A percentile compares a stretch with the other conserved stretches of the same genome.
These are phyloP conservation scores for Buxus sempervirens DNA, from an alignment of 164 flowering plant species.

Conservation along the genomic window DNA sequence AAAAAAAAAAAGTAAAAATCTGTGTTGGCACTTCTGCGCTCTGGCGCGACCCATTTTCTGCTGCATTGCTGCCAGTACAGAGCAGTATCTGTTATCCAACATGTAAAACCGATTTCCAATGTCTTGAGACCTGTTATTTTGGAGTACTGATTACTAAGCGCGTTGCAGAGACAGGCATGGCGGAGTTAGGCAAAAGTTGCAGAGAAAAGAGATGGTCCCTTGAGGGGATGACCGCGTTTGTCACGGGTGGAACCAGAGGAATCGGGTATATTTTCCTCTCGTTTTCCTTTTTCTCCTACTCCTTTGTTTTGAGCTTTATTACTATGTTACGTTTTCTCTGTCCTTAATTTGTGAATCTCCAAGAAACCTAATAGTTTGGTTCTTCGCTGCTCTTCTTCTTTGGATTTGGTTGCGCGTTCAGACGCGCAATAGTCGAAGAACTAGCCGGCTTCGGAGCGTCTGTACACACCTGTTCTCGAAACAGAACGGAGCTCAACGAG, in stretches of 20 bases:
- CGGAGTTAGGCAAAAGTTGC: background rate
- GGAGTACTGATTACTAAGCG: no score
- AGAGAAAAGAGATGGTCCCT: conserved; percentile 31
- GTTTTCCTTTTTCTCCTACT: background rate
- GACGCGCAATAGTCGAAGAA: conserved; percentile 44
- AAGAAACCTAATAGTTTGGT: background rate
- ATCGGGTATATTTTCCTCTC: conserved; percentile 27
- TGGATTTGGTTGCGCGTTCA: background rate
- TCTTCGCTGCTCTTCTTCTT: background rate
- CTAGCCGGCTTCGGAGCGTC: conserved; percentile 41
- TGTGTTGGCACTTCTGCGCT: no score
- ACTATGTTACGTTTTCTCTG: no score
- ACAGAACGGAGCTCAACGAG: conserved; percentile 27
- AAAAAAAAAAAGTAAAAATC: no score
- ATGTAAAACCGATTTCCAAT: no score
- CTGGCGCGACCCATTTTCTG: no score
- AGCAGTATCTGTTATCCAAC: no score
- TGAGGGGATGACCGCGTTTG: conserved; percentile 34
- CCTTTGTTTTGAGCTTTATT: no score
- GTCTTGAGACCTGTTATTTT: no score
- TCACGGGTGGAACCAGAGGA: conserved; percentile 49
- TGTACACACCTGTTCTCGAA: conserved; percentile 39
- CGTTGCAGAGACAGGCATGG: no score
- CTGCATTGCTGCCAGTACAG: no score
- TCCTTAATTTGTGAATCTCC: no score